phyloP scores from a whole-genome alignment of 169 alveolate species.

The Babesia caballi region DNA sequence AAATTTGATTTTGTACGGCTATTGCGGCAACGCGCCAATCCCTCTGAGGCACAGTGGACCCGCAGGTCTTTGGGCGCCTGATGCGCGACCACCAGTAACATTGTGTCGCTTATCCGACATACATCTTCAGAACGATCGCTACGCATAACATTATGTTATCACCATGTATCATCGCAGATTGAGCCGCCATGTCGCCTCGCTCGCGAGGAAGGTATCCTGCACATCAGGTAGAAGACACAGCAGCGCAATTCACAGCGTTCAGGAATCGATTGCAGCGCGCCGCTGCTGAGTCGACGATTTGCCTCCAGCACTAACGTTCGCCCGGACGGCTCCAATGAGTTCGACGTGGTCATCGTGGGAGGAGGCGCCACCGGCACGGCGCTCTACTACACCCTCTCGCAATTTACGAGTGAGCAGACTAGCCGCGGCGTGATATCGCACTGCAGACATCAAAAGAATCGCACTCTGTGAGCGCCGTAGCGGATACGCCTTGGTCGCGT shows the following conservation, averaged over 20 bases:
- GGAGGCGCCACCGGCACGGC: conserved; percentile 87
- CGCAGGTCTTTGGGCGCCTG: too few relatives aligned
- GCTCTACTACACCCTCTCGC: conserved; percentile 76
- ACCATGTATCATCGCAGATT: not conserved
- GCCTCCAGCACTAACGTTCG: not conserved
- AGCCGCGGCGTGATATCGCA: not conserved
- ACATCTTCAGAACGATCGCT: too few relatives aligned
- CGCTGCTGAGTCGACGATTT: not conserved
- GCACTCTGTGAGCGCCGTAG: conserved; percentile 78
- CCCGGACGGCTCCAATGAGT: conserved; percentile 35
- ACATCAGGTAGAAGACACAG: not conserved
- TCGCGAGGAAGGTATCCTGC: not conserved
- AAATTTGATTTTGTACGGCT: too few relatives aligned
- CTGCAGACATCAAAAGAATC: conserved; percentile 69
- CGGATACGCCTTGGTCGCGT: conserved; percentile 80
- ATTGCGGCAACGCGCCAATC: too few relatives aligned
- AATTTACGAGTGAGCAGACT: conserved; percentile 68
- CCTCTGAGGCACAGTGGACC: too few relatives aligned
- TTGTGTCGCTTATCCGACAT: too few relatives aligned
- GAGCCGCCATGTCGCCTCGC: not conserved
- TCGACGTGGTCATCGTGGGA: conserved; percentile 80
- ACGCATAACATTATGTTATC: not conserved
- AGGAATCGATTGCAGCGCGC: not conserved
- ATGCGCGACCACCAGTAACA: too few relatives aligned
- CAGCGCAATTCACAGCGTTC: not conserved